A percentile compares a stretch with the other conserved stretches of the same genome.
Conservation (phyloP, 169 alveolate species). For the Plasmodium cynomolgi region DNA sequence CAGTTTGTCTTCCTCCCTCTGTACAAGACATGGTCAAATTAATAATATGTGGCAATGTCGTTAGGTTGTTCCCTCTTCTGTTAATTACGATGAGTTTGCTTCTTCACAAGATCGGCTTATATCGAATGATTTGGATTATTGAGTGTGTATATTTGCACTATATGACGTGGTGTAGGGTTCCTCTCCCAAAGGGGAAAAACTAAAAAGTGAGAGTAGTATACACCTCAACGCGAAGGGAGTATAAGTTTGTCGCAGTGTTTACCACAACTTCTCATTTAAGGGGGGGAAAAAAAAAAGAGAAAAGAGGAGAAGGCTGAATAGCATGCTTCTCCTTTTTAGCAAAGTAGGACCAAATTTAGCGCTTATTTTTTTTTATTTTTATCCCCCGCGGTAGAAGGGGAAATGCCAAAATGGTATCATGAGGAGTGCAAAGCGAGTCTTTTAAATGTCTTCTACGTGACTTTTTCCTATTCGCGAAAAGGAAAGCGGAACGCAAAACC, state of each 20-base stretch:
- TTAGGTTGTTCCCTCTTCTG: background rate
- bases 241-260: background rate
- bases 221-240: background rate
- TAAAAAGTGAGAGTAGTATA: background rate
- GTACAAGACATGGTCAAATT: background rate
- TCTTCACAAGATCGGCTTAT: background rate
- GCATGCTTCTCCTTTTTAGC: background rate
- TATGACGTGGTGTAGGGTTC: background rate
- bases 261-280: background rate
- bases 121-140: background rate
- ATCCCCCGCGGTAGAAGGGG: background rate
- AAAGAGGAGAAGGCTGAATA: background rate
- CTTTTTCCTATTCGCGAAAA: background rate
- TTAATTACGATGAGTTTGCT: background rate
- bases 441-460: background rate
- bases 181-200: background rate
- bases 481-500: background rate
- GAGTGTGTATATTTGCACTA: background rate
- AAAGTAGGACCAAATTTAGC: background rate
- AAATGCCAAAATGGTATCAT: background rate
- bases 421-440: background rate
- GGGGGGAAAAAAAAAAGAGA: background rate
- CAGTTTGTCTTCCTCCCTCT: background rate
- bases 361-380: background rate
- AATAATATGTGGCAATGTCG: background rate